Evolutionary conservation across 768 basidiomycete species (phyloP).

Genomic region (Coprinellus aureogranulatus): DNA sequence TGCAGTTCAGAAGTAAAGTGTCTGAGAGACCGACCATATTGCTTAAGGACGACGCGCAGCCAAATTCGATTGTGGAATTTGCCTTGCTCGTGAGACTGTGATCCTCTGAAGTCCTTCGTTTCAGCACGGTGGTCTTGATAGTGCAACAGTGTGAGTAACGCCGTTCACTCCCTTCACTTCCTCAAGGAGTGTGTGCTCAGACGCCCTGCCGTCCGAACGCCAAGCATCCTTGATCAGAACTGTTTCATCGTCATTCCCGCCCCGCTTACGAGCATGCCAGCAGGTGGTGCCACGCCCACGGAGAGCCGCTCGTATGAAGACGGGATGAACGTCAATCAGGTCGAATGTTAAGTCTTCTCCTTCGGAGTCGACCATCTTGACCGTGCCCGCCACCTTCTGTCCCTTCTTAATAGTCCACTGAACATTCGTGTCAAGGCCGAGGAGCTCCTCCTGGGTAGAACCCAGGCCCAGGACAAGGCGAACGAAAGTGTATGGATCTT

Average conservation of each 20-base stretch:
- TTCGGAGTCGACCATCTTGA: background rate
- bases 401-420: background rate
- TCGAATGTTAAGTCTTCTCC: background rate
- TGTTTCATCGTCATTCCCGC: background rate
- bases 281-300: background rate
- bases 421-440: conserved; percentile 1
- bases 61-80: background rate
- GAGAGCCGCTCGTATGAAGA: background rate
- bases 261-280: background rate
- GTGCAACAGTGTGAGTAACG: background rate
- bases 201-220: background rate
- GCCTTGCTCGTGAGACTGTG: background rate
- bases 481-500: background rate
- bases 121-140: background rate
- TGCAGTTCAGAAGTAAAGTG: background rate
- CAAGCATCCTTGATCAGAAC: background rate
- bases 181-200: background rate
- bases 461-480: background rate
- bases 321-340: background rate
- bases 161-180: background rate
- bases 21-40: background rate
- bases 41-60: background rate
- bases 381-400: background rate
- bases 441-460: background rate
- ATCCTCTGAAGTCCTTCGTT: background rate